These are phyloP conservation scores for Tolypocladium amazonense DNA, from an alignment of 2,329 filamentous ascomycete species.

Conservation along the genomic window DNA sequence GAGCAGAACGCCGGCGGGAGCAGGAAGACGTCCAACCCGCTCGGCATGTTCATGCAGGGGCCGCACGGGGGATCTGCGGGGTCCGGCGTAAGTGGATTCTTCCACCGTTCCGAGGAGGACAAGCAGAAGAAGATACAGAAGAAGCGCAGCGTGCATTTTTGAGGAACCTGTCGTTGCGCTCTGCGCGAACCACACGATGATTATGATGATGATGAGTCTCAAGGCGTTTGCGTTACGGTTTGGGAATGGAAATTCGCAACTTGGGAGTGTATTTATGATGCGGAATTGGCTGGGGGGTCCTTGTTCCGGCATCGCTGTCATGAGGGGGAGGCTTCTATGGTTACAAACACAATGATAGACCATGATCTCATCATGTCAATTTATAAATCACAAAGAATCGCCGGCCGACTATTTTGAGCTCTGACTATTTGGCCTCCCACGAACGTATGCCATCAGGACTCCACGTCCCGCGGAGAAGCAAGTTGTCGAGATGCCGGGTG, in stretches of 20 bases:
- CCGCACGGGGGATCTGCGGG: conserved; percentile 27
- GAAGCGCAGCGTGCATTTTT: conserved; percentile 38
- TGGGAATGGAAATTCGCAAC: background rate
- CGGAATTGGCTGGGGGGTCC: background rate
- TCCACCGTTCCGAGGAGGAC: conserved; percentile 23
- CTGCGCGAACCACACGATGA: background rate
- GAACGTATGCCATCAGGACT: too few relatives aligned
- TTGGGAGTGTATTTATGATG: background rate
- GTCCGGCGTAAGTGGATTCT: conserved; percentile 35
- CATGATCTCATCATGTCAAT: background rate
- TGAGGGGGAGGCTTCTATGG: background rate
- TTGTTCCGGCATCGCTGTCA: background rate
- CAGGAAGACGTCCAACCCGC: conserved; percentile 12
- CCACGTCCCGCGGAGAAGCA: background rate
- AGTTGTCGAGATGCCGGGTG: too few relatives aligned
- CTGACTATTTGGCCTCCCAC: background rate
- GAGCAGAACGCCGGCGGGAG: conserved; percentile 4
- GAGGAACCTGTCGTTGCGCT: background rate
- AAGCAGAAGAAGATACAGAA: conserved; percentile 32
- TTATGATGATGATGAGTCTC: background rate
- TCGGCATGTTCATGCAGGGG: conserved; percentile 19
- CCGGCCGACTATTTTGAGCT: background rate
- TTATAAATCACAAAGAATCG: background rate
- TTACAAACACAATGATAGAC: background rate
- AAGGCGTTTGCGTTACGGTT: background rate